Percentiles rank a stretch among this genome's conserved stretches.
Evolutionary conservation across 1,284 basidiomycete genomes (phyloP).

Genomic region (Irpex sp.): DNA sequence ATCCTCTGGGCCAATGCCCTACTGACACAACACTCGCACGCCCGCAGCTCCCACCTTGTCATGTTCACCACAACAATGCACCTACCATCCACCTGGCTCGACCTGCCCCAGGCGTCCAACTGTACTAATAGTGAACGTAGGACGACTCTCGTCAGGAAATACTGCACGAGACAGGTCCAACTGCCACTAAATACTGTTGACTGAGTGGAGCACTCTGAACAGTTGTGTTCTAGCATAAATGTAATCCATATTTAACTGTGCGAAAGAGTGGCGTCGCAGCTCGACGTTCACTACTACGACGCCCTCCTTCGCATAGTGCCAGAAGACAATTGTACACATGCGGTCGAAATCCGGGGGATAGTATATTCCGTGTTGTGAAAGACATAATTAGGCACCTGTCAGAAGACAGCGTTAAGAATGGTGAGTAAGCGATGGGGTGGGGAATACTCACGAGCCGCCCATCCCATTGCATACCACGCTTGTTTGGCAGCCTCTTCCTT

Average conservation of each 20-base stretch:
- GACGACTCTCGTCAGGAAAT: background rate
- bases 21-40: background rate
- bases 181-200: constrained; percentile 2
- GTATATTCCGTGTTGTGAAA: background rate
- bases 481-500: constrained; percentile 71
- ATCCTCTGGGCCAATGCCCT: background rate
- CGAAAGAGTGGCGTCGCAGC: constrained; percentile 1
- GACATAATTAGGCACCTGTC: background rate
- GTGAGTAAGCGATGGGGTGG: background rate
- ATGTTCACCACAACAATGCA: background rate
- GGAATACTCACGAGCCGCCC: constrained; percentile 38
- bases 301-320: constrained; percentile 10
- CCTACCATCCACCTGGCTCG: constrained; percentile 3
- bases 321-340: constrained; percentile 20
- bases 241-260: background rate
- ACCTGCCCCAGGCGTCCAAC: background rate
- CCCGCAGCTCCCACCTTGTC: background rate
- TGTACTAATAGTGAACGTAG: constrained; percentile 4
- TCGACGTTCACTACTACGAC: background rate
- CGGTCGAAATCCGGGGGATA: constrained; percentile 4
- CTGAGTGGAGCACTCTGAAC: background rate
- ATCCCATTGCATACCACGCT: constrained; percentile 69
- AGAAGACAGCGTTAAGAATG: background rate
- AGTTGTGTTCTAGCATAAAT: background rate
- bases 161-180: constrained; percentile 1